These are phyloP conservation scores for Penicillium bovifimosum DNA, from an alignment of 495 filamentous ascomycete species.

Conservation along the genomic window DNA sequence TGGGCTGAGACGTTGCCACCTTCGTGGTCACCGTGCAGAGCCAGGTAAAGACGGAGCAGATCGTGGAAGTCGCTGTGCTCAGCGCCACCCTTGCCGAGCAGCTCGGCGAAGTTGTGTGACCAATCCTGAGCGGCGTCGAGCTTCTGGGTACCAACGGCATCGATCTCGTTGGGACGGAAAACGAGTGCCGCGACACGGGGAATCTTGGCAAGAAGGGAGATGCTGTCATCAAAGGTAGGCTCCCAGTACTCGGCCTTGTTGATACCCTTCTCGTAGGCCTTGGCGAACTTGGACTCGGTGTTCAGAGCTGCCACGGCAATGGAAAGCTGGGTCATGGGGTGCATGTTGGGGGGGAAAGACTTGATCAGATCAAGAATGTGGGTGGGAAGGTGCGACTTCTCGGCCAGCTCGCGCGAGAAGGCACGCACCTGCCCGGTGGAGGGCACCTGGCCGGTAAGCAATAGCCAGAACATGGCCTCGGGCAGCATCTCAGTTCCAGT, in stretches of 20 bases:
- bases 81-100: slow-evolving; percentile 84
- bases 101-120: slow-evolving; percentile 96
- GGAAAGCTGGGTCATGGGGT: slow-evolving; percentile 97
- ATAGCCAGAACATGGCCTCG: slow-evolving; percentile 99
- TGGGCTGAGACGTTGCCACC: slow-evolving; percentile 97
- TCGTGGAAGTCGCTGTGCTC: slow-evolving; percentile 94
- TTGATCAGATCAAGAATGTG: slow-evolving; percentile 87
- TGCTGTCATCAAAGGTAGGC: slow-evolving; percentile 93
- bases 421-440: slow-evolving; percentile 71
- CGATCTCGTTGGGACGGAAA: slow-evolving; percentile 80
- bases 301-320: slow-evolving; percentile 91
- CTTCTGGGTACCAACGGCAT: slow-evolving; percentile 46
- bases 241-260: slow-evolving; percentile 98
- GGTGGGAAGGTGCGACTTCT: slow-evolving; percentile 75
- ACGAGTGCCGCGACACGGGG: slow-evolving; percentile 96
- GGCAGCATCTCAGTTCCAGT: slow-evolving; percentile 98
- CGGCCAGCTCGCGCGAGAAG: slow-evolving; percentile 80
- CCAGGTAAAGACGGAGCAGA: slow-evolving; percentile 84
- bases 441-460: slow-evolving; percentile 89
- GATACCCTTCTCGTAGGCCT: slow-evolving; percentile 83
- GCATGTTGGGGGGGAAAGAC: slow-evolving; percentile 78
- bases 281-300: slow-evolving; percentile 86
- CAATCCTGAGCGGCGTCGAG: slow-evolving; percentile 71
- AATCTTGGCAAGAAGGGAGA: slow-evolving; percentile 90
- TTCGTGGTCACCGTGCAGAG: slow-evolving; percentile 96